Base-by-base conservation (phyloP, 2,329 filamentous ascomycete species). In the Fusarium cicatricum region DNA sequence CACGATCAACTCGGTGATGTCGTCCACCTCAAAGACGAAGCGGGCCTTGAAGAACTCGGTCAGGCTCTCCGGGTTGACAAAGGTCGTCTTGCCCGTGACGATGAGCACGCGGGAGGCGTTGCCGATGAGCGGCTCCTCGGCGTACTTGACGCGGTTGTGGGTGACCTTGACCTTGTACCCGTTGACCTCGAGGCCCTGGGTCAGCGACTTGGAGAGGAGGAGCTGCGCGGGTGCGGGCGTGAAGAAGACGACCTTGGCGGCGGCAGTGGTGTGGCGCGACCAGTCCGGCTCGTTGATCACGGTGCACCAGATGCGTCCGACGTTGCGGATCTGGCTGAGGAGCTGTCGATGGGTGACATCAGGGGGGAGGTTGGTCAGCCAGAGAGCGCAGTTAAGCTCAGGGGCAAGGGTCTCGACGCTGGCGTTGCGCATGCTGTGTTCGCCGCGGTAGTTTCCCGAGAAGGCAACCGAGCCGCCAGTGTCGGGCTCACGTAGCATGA, bases 171-270 rank as follows among this genome's bases (percentile, higher is more conserved):
- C 75, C 4, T 66, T 53, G 42, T 72, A 71, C 5, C 71, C 71
- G 2, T 73, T 66, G 12, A 84, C 70, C 6, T 59, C 47, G 17
- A 81, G 71, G 3, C 76, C 74, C 14, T 56, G 46, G 3, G 58
- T 63, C 45, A 61, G 56, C 0, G 70, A 64, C 19, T 55, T 41
- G 12, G 57, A 46, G 1, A 75, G 62, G 1, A 75, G 66, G 4
- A 44, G 49, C 46, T 76, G 73, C 0, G 80, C 80, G 0, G 75
- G 72, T 0, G 33, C 29, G 2, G 78, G 71, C 9, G 72, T 73
- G 60, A 82, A 83, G 62, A 83, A 83, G 26, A 82, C 76, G 11
- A 83, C 59, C 65, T 82, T 82, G 15, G 79, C 79, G 0, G 80
- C 80, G n/a, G 75, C 75, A 1, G 72, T 69, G 40, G 73, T 70